Conservation (phyloP, 1,139 yeast genomes). For the Saccharomyces hybrid region DNA sequence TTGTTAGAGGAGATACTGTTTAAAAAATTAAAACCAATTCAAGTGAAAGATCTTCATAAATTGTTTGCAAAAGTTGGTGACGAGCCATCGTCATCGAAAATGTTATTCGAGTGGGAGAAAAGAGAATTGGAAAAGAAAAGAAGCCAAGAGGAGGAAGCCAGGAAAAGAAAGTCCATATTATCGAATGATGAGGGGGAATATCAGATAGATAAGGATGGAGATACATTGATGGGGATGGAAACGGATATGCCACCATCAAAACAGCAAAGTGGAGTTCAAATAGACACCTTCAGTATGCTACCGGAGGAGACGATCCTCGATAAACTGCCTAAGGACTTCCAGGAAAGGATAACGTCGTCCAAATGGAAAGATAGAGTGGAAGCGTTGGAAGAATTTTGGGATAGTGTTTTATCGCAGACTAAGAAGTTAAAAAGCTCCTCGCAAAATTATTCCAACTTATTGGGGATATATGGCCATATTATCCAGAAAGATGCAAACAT, state of each 20-base stretch:
- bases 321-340: slow-evolving; percentile 58
- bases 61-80: slow-evolving; percentile 44
- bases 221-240: slow-evolving; percentile 38
- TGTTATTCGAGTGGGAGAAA: slow-evolving; percentile 8
- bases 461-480: slow-evolving; percentile 58
- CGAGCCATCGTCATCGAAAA: slow-evolving; percentile 4
- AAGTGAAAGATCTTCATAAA: slow-evolving; percentile 73
- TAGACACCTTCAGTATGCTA: slow-evolving; percentile 49
- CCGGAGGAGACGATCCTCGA: slow-evolving; percentile 55
- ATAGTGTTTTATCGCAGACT: slow-evolving; percentile 39
- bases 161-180: slow-evolving; percentile 11
- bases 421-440: slow-evolving; percentile 41
- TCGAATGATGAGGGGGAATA: slow-evolving; percentile 8
- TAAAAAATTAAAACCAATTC: slow-evolving; percentile 78
- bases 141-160: slow-evolving; percentile 15
- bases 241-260: not conserved
- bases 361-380: slow-evolving; percentile 94
- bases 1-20: slow-evolving; percentile 50
- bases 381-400: slow-evolving; percentile 58
- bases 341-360: slow-evolving; percentile 46
- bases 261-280: slow-evolving; percentile 26
- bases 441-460: slow-evolving; percentile 61
- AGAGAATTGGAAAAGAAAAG: slow-evolving; percentile 1
- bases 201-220: slow-evolving; percentile 32
- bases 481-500: slow-evolving; percentile 78